phyloP scores from a whole-genome alignment of 352 stramenopile genomes.

The Aphanomyces astaci region DNA sequence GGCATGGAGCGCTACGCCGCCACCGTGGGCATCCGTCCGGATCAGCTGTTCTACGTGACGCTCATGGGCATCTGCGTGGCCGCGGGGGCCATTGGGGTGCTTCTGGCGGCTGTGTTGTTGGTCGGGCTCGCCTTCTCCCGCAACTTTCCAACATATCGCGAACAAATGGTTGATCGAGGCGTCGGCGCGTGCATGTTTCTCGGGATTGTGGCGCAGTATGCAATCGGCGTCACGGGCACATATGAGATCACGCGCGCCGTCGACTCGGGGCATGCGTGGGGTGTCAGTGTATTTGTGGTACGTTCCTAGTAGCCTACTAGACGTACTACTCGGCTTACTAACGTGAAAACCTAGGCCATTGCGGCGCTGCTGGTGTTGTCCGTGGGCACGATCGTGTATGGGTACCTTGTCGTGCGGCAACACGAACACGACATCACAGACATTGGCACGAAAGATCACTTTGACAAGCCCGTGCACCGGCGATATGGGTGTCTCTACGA shows the following conservation, averaged over 20 bases:
- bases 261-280: constrained; percentile 39
- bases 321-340: no score
- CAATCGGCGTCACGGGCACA: constrained; percentile 65
- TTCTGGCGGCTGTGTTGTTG: constrained; percentile 38
- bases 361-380: constrained; percentile 59
- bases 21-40: constrained; percentile 56
- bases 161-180: constrained; percentile 71
- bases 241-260: constrained; percentile 83
- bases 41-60: constrained; percentile 81
- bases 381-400: constrained; percentile 70
- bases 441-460: constrained; percentile 74
- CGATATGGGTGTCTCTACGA: constrained; percentile 80
- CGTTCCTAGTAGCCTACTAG: neutral
- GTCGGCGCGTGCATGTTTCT: constrained; percentile 79
- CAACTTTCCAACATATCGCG: constrained; percentile 46
- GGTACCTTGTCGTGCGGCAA: constrained; percentile 54
- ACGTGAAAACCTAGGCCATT: constrained; percentile 41
- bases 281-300: constrained; percentile 48
- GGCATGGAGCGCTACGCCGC: constrained; percentile 77
- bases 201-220: constrained; percentile 76
- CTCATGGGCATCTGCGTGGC: constrained; percentile 54
- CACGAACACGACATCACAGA: constrained; percentile 77
- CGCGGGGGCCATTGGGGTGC: constrained; percentile 39
- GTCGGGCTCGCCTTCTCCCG: constrained; percentile 41
- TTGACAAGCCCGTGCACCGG: constrained; percentile 73